These are phyloP conservation scores for Suhomyces kilbournensis DNA, from an alignment of 805 yeast genomes.

Conservation along the genomic window DNA sequence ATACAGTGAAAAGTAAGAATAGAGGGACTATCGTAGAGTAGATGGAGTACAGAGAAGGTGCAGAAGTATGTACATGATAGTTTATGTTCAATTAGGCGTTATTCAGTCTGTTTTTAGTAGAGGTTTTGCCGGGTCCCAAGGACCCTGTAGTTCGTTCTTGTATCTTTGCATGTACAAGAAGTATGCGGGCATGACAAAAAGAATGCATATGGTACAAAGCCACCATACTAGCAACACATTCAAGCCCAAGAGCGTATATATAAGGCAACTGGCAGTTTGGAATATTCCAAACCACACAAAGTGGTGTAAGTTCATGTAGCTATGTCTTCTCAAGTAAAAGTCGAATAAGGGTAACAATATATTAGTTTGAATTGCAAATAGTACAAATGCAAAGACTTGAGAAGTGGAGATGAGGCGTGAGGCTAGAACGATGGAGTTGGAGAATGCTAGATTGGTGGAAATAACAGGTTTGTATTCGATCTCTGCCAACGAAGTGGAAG, in stretches of 20 bases:
- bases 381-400: constrained; percentile 79
- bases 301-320: constrained; percentile 21
- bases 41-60: neutral
- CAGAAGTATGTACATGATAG: neutral
- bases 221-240: constrained; percentile 48
- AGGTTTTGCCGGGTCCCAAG: constrained; percentile 90
- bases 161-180: constrained; percentile 71
- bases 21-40: neutral
- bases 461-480: constrained; percentile 48
- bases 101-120: neutral
- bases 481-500: neutral
- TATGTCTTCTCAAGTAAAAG: constrained; percentile 50
- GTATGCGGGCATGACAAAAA: constrained; percentile 64
- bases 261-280: constrained; percentile 26
- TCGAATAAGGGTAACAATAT: constrained; percentile 73
- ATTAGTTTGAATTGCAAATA: constrained; percentile 67
- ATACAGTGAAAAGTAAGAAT: neutral
- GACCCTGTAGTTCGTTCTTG: constrained; percentile 84
- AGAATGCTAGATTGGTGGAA: constrained; percentile 77
- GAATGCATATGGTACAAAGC: constrained; percentile 44
- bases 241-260: constrained; percentile 24
- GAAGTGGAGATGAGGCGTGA: constrained; percentile 75
- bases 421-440: constrained; percentile 86
- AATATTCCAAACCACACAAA: constrained; percentile 22
- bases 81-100: neutral